These are phyloP conservation scores for Taxillus chinensis DNA, from an alignment of 164 flowering plant species.

Conservation along the genomic window DNA sequence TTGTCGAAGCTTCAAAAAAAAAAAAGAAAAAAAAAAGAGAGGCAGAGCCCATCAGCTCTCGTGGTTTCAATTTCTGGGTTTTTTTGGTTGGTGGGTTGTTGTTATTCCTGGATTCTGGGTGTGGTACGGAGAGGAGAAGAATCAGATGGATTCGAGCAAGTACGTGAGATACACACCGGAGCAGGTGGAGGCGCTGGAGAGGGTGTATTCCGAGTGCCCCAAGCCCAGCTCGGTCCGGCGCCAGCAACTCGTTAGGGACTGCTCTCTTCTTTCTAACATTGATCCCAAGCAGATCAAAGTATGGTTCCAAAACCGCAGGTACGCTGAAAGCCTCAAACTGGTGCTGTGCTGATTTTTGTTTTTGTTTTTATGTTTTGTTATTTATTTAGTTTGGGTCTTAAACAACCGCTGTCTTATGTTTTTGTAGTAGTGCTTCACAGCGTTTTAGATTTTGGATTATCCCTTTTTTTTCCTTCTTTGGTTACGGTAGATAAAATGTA, in stretches of 20 bases:
- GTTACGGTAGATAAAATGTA: too few species aligned
- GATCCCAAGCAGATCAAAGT: slow-evolving; percentile 94
- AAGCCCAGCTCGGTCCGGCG: slow-evolving; percentile 74
- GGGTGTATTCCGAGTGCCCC: slow-evolving; percentile 79
- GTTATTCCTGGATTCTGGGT: too few species aligned
- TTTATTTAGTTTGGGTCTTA: too few species aligned
- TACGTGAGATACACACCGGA: slow-evolving; percentile 82
- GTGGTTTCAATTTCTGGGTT: not conserved
- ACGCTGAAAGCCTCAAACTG: not conserved
- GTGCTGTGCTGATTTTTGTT: not conserved
- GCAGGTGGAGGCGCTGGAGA: slow-evolving; percentile 86
- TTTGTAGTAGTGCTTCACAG: too few species aligned
- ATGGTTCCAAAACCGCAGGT: slow-evolving; percentile 94
- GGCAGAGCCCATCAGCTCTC: not conserved
- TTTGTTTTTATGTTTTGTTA: not conserved
- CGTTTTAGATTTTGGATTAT: too few species aligned
- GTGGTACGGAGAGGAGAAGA: too few species aligned
- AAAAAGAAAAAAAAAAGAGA: too few species aligned
- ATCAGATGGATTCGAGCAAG: slow-evolving; percentile 55
- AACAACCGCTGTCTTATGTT: too few species aligned
- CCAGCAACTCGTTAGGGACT: slow-evolving; percentile 78
- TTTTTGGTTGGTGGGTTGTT: not conserved
- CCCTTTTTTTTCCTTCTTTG: too few species aligned
- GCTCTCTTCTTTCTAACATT: slow-evolving; percentile 72
- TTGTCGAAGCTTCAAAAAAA: too few species aligned